Evolutionary conservation across 345 rosid species (phyloP), one percentile per base, ranked within the genome.

Genomic region (Viola odorata): DNA sequence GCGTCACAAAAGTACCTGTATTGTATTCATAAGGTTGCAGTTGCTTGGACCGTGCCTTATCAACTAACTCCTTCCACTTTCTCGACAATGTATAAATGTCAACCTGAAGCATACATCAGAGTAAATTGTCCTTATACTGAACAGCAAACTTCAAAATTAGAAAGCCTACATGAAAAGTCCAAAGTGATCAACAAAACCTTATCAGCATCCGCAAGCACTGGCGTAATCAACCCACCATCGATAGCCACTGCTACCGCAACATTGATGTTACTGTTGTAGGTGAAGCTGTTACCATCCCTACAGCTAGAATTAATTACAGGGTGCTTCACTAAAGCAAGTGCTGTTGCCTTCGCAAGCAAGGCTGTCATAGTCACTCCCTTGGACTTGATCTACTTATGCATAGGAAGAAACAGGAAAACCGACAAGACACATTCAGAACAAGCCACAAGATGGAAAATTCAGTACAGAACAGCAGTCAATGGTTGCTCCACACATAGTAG

Each of bases 291-390:
- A 36, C 96, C 95, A 69, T 94, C 99, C 75, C 91, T 85, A 53
- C 99, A 90, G 6, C 83, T 80, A 38, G 99, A 87, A 68, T 91
- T 91, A 47, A 91, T 81, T 60, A 81, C 82, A 38, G 88, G 96
- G 66, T 89, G 96, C 78, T 87, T 74, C 23, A 69, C 86, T 75
- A 94, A 76, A 6, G 99, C 96, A 68, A 90, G 89, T 8, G 97
- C 92, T 0, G 96, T 85, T 8, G 99, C 99, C 84, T 94, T 94
- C 41, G 95, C 96, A 5, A 94, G 81, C 73, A 91, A 79, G 58
- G 98, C 96, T 37, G 96, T 85, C 98, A 89, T 91, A 12, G 96
- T 94, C 56, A 94, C 96, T 45, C 97, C 99, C 83, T 88, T 94
- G 37, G 88, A 82, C 78, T 94, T 94, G 70, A 94, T 83, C 99